Conservation (phyloP, 129 eudicot species). For the Pittosporum tobira region DNA sequence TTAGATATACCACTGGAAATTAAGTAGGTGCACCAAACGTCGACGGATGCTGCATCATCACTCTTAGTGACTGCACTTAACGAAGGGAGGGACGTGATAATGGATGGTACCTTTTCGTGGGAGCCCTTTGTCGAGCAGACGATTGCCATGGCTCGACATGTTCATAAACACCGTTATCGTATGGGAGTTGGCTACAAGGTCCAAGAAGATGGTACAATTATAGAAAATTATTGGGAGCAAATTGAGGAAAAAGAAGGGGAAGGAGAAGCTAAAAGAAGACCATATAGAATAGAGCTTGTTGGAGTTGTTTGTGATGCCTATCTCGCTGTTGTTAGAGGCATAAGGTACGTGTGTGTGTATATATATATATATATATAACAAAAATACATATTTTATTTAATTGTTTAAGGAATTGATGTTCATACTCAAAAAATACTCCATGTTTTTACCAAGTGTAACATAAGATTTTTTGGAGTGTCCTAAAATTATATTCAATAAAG, state of each 20-base stretch:
- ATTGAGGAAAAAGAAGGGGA: conserved; percentile 27
- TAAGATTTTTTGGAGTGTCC: too few species aligned
- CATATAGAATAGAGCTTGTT: conserved; percentile 84
- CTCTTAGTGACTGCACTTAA: conserved; percentile 82
- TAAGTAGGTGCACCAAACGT: conserved; percentile 81
- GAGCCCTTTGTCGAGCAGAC: conserved; percentile 88
- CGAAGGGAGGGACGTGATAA: conserved; percentile 91
- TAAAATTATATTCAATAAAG: too few species aligned
- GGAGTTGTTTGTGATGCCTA: conserved; percentile 92
- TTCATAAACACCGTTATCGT: conserved; percentile 71
- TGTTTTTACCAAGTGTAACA: too few species aligned
- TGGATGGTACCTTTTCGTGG: conserved; percentile 97
- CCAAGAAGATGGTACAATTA: conserved; percentile 53
- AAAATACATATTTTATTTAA: too few species aligned
- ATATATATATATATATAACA: too few species aligned
- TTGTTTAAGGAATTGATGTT: too few species aligned
- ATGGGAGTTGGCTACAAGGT: conserved; percentile 91
- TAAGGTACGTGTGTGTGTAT: conserved; percentile 55
- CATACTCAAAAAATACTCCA: too few species aligned
- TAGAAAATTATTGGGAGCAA: conserved; percentile 72
- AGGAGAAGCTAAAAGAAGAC: conserved; percentile 28
- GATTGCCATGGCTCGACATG: conserved; percentile 70
- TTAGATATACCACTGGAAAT: not conserved
- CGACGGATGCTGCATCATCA: conserved; percentile 86
- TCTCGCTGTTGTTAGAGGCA: conserved; percentile 92